A percentile compares a stretch with the other conserved stretches of the same genome.
phyloP scores from a whole-genome alignment of 208 protist species.

The Lotmaria passim region DNA sequence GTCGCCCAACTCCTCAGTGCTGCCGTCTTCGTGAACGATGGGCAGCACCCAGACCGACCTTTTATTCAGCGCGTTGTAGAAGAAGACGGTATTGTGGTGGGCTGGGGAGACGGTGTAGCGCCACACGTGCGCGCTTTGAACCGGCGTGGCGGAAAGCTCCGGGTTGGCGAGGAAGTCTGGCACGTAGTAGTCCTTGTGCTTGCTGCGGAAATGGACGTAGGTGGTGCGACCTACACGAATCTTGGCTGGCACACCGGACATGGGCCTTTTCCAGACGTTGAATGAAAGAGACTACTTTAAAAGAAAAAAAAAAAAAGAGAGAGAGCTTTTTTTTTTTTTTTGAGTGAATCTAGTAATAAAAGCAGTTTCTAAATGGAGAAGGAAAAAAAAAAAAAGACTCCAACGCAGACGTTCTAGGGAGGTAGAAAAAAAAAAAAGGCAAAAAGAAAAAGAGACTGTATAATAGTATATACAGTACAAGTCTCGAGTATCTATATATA shows the following conservation, averaged over 20 bases:
- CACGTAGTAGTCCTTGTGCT: constrained; percentile 56
- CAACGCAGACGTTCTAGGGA: too few species aligned
- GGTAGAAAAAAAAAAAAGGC: too few species aligned
- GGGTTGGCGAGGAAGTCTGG: constrained; percentile 34
- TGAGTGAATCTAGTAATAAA: too few species aligned
- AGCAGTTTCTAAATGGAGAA: too few species aligned
- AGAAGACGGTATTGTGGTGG: constrained; percentile 67
- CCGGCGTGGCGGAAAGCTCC: constrained; percentile 15
- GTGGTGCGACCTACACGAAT: constrained; percentile 57
- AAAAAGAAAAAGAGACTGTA: too few species aligned
- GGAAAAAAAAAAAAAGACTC: too few species aligned
- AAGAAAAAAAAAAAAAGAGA: too few species aligned
- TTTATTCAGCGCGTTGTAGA: constrained; percentile 47
- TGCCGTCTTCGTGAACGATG: constrained; percentile 34
- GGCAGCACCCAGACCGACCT: constrained; percentile 73
- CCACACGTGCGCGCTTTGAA: constrained; percentile 45
- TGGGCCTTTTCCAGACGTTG: too few species aligned
- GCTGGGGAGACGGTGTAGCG: constrained; percentile 55
- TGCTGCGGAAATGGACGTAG: constrained; percentile 52
- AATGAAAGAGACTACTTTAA: too few species aligned
- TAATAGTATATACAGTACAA: too few species aligned
- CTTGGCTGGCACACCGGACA: constrained; percentile 42
- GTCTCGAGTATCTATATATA: too few species aligned
- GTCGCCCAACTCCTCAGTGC: constrained; percentile 27
- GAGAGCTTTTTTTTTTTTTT: too few species aligned